Evolutionary conservation across 805 yeast species (phyloP), one percentile per base, ranked within the genome.

Genomic region (Candida silvatica): DNA sequence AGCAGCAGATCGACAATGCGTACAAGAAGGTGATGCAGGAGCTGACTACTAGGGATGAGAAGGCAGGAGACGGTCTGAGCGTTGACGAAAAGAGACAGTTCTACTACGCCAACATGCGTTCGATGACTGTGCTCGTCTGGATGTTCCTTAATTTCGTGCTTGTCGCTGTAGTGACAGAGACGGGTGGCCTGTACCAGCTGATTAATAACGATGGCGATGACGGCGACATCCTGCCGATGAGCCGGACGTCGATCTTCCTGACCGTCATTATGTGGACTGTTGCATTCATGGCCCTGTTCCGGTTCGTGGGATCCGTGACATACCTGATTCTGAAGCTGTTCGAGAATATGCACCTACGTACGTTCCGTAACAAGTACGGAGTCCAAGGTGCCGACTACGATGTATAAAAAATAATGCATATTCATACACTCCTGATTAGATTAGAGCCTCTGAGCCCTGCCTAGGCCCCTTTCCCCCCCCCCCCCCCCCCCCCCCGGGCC

Each of bases 241-340:
- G 34, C 11, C 68, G 80, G 56, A 67, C 85, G 1, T 68, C 74
- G 27, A 61, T 77, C 5, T 90, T 86, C 54, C 69, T 90, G 56
- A 74, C 92, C 4, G 85, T 90, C 20, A 80, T 90, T 31, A 64
- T 90, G 45, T 90, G 97, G 96, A 62, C 88, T 25, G 97, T 90
- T 29, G 96, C 96, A 4, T 83, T 79, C 19, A 72, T 86, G 67
- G 96, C 97, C 0, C 69, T 79, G 5, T 79, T 85, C 56, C 66
- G 97, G 42, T 80, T 90, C 45, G 34, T 80, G 19, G 96, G 97
- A 1, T 75, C 94, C 45, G 54, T 70, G 2, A 51, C 71, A 27
- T 90, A 77, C 52, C 59, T 85, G 51, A 35, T 67, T 12, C 37
- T 44, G 43, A 44, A 48, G 57, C 32, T 44, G 6, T 38, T 48